A percentile compares a stretch with the other conserved stretches of the same genome.
Evolutionary conservation across 305 asterid species (phyloP).

Genomic region (Fraxinus latifolia): DNA sequence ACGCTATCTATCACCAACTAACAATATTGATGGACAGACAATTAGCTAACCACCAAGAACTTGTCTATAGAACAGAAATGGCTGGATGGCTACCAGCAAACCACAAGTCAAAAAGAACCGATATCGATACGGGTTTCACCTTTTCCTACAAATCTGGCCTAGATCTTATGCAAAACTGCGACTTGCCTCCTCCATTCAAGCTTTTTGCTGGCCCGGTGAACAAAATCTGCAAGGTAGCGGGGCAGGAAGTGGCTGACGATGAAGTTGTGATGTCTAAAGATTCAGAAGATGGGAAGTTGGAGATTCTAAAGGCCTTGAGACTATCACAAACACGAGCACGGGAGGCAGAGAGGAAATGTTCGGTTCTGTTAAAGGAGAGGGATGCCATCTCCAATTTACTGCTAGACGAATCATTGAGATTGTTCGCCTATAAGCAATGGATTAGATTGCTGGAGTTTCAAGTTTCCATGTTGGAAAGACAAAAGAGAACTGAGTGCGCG

Average conservation of each 20-base stretch:
- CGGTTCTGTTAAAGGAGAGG: slow-evolving; percentile 36
- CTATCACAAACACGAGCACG: slow-evolving; percentile 64
- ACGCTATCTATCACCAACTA: slow-evolving; percentile 4
- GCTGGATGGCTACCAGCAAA: slow-evolving; percentile 28
- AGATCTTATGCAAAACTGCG: slow-evolving; percentile 61
- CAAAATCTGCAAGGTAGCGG: not conserved
- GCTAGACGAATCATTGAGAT: slow-evolving; percentile 40
- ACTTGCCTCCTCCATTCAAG: slow-evolving; percentile 65
- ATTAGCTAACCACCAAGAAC: not conserved
- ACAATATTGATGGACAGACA: not conserved
- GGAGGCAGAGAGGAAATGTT: slow-evolving; percentile 57
- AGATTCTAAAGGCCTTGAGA: slow-evolving; percentile 49
- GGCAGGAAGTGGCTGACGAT: slow-evolving; percentile 10
- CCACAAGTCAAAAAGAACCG: slow-evolving; percentile 27
- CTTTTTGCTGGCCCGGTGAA: slow-evolving; percentile 36
- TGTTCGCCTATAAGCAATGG: slow-evolving; percentile 48
- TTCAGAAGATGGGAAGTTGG: slow-evolving; percentile 32
- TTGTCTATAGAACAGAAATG: slow-evolving; percentile 17
- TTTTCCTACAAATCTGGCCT: slow-evolving; percentile 23
- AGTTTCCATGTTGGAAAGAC: slow-evolving; percentile 24
- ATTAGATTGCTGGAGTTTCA: slow-evolving; percentile 43
- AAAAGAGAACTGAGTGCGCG: slow-evolving; percentile 1
- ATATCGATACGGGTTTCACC: slow-evolving; percentile 1
- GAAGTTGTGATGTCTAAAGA: not conserved
- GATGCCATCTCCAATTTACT: slow-evolving; percentile 37